phyloP scores from a whole-genome alignment of 2,329 filamentous ascomycete genomes.

The Penicillium sp. region DNA sequence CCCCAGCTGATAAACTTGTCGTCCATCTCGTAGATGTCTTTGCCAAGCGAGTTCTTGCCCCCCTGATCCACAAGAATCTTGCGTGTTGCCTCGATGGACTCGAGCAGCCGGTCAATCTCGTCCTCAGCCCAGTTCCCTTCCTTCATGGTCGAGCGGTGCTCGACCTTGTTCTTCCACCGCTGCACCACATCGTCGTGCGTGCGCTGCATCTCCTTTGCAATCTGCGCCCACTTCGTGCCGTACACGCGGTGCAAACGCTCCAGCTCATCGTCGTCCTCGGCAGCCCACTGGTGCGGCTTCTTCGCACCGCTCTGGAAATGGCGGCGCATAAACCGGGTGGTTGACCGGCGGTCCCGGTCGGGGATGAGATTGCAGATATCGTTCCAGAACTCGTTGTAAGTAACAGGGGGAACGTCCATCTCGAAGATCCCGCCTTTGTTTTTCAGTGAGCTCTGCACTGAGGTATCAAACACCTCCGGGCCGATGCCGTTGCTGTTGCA shows the following conservation, averaged over 20 bases:
- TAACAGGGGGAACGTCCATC: constrained; percentile 17
- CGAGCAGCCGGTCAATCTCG: constrained; percentile 27
- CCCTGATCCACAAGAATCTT: constrained; percentile 15
- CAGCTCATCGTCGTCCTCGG: constrained; percentile 40
- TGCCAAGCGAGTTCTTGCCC: constrained; percentile 22
- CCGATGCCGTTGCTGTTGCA: constrained; percentile 27
- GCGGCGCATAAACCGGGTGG: constrained; percentile 40
- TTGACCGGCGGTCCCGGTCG: constrained; percentile 32
- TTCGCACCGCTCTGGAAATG: constrained; percentile 36
- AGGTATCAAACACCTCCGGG: constrained; percentile 24
- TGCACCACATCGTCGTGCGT: constrained; percentile 41
- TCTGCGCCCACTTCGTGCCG: constrained; percentile 34
- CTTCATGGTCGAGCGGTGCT: constrained; percentile 33
- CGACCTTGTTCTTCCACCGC: constrained; percentile 40
- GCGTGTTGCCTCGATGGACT: constrained; percentile 24
- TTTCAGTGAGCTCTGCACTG: constrained; percentile 33
- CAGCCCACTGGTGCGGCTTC: constrained; percentile 37
- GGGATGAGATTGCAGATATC: constrained; percentile 33
- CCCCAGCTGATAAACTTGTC: constrained; percentile 32
- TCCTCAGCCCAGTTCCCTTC: constrained; percentile 34
- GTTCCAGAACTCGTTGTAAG: constrained; percentile 34
- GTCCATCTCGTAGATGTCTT: constrained; percentile 35
- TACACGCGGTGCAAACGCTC: constrained; percentile 26
- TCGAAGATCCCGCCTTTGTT: constrained; percentile 22
- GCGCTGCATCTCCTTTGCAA: constrained; percentile 35